phyloP scores from a whole-genome alignment of 768 basidiomycete species.

The Pleurotus ostreatus region DNA sequence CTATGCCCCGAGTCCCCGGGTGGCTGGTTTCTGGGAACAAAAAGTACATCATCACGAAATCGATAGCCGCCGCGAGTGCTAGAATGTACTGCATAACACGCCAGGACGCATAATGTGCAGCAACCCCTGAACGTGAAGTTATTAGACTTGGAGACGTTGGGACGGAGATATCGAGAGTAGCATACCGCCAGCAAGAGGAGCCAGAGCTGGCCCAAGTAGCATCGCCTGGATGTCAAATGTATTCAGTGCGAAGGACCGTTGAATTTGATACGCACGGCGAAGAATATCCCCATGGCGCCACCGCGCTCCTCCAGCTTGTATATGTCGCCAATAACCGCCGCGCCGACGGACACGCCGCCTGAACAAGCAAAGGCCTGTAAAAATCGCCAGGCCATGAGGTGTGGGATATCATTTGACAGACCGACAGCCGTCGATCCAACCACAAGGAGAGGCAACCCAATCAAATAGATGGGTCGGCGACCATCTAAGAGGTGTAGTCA shows the following conservation, averaged over 20 bases:
- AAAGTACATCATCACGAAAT: slow-evolving; percentile 34
- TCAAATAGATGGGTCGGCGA: slow-evolving; percentile 54
- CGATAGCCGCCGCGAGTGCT: slow-evolving; percentile 33
- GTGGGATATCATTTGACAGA: slow-evolving; percentile 32
- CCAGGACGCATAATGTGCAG: slow-evolving; percentile 65
- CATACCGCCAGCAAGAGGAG: slow-evolving; percentile 54
- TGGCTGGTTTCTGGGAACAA: slow-evolving; percentile 69
- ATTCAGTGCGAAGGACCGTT: background rate
- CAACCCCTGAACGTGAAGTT: slow-evolving; percentile 28
- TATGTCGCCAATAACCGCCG: slow-evolving; percentile 63
- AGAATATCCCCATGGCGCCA: slow-evolving; percentile 55
- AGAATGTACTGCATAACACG: slow-evolving; percentile 50
- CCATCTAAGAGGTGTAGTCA: slow-evolving; percentile 44
- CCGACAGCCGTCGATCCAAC: slow-evolving; percentile 62
- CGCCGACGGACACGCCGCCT: slow-evolving; percentile 50
- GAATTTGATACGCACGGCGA: slow-evolving; percentile 32
- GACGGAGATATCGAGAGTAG: background rate
- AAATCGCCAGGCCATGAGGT: slow-evolving; percentile 58
- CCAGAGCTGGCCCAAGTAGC: slow-evolving; percentile 57
- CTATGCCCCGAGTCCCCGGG: slow-evolving; percentile 52
- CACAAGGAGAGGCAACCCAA: slow-evolving; percentile 53
- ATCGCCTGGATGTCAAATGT: slow-evolving; percentile 30
- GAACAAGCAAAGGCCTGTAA: slow-evolving; percentile 65
- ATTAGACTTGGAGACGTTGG: background rate
- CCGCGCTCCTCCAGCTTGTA: slow-evolving; percentile 61